phyloP scores from a whole-genome alignment of 225 moss, liverwort and hornwort species.

The Takakia lepidozioides region DNA sequence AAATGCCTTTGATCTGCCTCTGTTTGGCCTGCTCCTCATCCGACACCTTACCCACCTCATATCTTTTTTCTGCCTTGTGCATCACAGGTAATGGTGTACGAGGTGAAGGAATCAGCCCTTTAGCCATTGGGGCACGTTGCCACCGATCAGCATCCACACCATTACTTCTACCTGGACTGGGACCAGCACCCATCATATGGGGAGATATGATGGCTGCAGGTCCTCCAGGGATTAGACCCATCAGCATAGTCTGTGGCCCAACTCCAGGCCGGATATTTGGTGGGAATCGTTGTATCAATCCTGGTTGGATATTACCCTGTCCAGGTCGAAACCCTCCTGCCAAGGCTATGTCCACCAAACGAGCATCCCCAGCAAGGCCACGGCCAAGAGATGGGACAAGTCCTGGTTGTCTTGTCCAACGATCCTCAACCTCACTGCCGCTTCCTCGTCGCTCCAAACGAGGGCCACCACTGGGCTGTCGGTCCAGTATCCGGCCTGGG shows the following conservation, averaged over 20 bases:
- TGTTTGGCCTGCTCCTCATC: slow-evolving; percentile 48
- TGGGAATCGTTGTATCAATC: slow-evolving; percentile 64
- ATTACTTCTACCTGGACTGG: slow-evolving; percentile 22
- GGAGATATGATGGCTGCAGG: slow-evolving; percentile 35
- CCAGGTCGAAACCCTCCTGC: slow-evolving; percentile 72
- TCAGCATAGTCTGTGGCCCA: slow-evolving; percentile 21
- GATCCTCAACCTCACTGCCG: slow-evolving; percentile 56
- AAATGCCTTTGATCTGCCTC: slow-evolving; percentile 38
- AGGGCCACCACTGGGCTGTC: slow-evolving; percentile 47
- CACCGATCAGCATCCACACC: slow-evolving; percentile 54
- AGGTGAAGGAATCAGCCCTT: slow-evolving; percentile 49
- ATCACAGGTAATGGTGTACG: slow-evolving; percentile 37
- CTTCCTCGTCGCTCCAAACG: slow-evolving; percentile 60
- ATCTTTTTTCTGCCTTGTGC: slow-evolving; percentile 39
- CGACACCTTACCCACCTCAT: slow-evolving; percentile 43
- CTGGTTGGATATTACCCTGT: slow-evolving; percentile 61
- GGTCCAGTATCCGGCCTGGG: slow-evolving; percentile 63
- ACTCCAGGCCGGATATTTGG: slow-evolving; percentile 55
- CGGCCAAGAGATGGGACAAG: slow-evolving; percentile 64
- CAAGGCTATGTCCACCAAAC: slow-evolving; percentile 53
- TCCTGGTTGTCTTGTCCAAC: slow-evolving; percentile 65
- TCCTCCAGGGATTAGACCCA: slow-evolving; percentile 56
- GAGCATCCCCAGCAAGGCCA: slow-evolving; percentile 53
- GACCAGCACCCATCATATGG: slow-evolving; percentile 56
- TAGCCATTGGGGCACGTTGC: slow-evolving; percentile 31